Evolutionary conservation across 331 rosid species (phyloP).

Genomic region (Saraca asoca): DNA sequence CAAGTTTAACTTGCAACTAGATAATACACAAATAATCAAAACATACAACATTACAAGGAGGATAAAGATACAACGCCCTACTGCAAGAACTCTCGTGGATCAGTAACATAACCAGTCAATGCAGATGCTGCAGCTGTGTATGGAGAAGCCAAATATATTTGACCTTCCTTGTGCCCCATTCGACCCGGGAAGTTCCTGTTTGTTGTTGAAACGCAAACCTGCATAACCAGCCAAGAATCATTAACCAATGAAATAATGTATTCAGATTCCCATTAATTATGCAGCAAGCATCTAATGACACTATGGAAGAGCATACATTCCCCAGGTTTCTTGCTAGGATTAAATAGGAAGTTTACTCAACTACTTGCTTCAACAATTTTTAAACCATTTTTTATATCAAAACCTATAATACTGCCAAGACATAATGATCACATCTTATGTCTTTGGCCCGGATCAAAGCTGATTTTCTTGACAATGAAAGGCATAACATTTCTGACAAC

Average conservation of each 20-base stretch:
- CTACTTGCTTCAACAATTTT: not conserved
- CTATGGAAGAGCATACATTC: not conserved
- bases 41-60: constrained; percentile 15
- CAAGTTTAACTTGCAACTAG: constrained; percentile 20
- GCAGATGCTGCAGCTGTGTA: constrained; percentile 97
- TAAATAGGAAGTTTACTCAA: not conserved
- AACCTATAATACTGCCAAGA: not conserved
- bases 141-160: constrained; percentile 90
- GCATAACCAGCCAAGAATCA: constrained; percentile 31
- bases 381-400: constrained; percentile 11
- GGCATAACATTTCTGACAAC: not conserved
- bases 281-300: constrained; percentile 17
- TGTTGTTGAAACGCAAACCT: constrained; percentile 97
- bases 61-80: constrained; percentile 31
- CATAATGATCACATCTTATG: not conserved
- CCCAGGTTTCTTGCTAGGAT: not conserved
- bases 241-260: not conserved
- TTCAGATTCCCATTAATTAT: constrained; percentile 11
- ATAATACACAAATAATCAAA: constrained; percentile 32
- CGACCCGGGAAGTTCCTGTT: constrained; percentile 96
- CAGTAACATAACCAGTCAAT: constrained; percentile 90
- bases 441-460: not conserved
- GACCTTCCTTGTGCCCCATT: constrained; percentile 97
- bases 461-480: constrained; percentile 15
- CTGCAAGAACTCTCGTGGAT: constrained; percentile 91